These are phyloP conservation scores for Papilionanthe hybrid DNA, from an alignment of 116 monocot species.

Conservation along the genomic window DNA sequence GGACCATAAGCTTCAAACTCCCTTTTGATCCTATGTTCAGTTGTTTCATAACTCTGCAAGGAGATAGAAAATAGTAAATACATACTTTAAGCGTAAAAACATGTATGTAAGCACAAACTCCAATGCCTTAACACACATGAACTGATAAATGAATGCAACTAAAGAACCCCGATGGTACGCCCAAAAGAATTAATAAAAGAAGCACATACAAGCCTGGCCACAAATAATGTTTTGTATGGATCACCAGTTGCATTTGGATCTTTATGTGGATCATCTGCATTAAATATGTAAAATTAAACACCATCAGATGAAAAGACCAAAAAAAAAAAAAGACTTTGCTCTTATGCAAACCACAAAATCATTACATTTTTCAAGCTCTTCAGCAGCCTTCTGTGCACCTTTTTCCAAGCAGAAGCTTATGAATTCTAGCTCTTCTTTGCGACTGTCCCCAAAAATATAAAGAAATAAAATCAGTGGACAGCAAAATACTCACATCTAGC, in stretches of 20 bases:
- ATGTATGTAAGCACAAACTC: neutral
- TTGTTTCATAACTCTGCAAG: slow-evolving; percentile 88
- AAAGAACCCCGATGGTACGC: neutral
- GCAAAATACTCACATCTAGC: neutral
- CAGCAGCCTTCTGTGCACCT: slow-evolving; percentile 74
- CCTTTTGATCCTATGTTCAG: slow-evolving; percentile 89
- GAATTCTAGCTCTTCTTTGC: slow-evolving; percentile 78
- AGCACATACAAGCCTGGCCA: slow-evolving; percentile 73
- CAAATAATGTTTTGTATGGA: slow-evolving; percentile 97
- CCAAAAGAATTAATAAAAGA: neutral
- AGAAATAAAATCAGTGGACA: neutral
- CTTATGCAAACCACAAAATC: neutral
- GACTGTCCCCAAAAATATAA: slow-evolving; percentile 32
- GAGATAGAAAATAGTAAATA: neutral
- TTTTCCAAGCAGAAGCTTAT: slow-evolving; percentile 65
- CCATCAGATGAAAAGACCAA: neutral
- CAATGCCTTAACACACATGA: neutral
- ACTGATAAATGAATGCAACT: slow-evolving; percentile 2
- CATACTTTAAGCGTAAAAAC: neutral
- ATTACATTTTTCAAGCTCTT: slow-evolving; percentile 77
- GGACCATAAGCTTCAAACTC: slow-evolving; percentile 99
- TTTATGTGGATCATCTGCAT: slow-evolving; percentile 83
- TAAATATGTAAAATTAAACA: neutral
- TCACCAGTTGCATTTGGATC: slow-evolving; percentile 85
- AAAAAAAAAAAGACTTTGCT: neutral